Evolutionary conservation across 192 early-diverging fungal species (phyloP), one percentile per base, ranked within the genome.

Genomic region (Mortierella antarctica): DNA sequence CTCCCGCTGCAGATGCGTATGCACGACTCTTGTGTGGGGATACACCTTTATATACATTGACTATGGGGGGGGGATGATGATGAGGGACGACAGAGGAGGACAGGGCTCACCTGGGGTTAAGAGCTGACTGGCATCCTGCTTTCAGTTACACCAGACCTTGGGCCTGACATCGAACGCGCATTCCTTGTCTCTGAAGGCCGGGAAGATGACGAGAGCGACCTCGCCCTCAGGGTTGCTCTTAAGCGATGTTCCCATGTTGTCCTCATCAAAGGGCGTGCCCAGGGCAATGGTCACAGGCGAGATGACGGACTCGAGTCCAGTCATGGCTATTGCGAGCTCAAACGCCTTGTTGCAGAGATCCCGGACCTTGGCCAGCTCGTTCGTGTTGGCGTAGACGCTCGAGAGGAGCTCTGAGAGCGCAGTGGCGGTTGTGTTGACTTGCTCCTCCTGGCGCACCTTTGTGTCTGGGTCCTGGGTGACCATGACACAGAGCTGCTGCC

Each of bases 281-380:
- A 80, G 41, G 31, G 54, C 21, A 31, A 72, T 42, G 2, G 69
- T 45, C 14, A 53, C 57, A 5, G 76, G 76, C 0, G 15, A 54
- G 41, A 80, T 71, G 17, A 63, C 69, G 9, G 56, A 67, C 46
- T 80, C 76, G 17, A 67, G 48, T 31, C 56, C 76, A 52, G 63
- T 71, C 76, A 80, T 80, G 52, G 76, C 76, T 48, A 71, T 56
- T 48, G 76, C 23, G 6, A 80, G 62, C n/a, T 80, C 76, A 46
- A 80, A 80, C 0, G 76, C 76, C 70, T 72, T 80, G 63, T 56
- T 71, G 50, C 76, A 80, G 41, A 80, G 59, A 57, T 80, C 76
- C 20, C 42, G 49, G 47, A 71, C 46, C 65, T 80, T 80, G 53
- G 21, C n/a, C 17, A 51, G 39, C 58, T 80, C 76, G 64, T 80